phyloP scores from a whole-genome alignment of 345 rosid species.

The Physaria fendleri region DNA sequence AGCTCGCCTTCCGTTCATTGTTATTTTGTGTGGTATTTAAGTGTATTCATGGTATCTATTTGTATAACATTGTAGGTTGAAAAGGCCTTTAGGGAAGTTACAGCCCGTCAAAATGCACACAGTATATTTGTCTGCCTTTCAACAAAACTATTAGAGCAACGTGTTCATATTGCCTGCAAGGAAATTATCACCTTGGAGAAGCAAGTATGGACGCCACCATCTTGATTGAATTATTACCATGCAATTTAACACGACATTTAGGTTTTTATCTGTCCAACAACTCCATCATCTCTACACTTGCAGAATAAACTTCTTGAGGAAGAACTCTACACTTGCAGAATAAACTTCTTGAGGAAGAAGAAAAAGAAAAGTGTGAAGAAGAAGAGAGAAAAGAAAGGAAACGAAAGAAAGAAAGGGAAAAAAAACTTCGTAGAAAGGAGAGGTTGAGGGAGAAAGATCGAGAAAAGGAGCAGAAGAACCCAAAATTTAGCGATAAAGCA shows the following conservation, averaged over 20 bases:
- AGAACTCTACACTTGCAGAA: too few species aligned
- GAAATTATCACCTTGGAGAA: conserved; percentile 85
- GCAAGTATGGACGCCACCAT: conserved; percentile 49
- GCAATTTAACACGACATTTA: background rate
- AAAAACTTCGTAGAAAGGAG: conserved; percentile 91
- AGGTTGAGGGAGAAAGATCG: conserved; percentile 85
- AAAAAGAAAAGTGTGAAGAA: conserved; percentile 90
- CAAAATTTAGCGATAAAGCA: conserved; percentile 21
- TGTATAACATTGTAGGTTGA: conserved; percentile 59
- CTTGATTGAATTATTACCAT: background rate
- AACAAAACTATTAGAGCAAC: conserved; percentile 72
- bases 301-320: conserved; percentile 92
- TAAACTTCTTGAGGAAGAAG: conserved; percentile 99
- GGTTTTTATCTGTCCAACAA: background rate
- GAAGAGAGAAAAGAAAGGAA: conserved; percentile 87
- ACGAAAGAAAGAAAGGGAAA: conserved; percentile 84
- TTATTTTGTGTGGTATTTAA: background rate
- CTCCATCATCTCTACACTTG: conserved; percentile 14
- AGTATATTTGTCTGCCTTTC: conserved; percentile 94
- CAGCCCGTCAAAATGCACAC: conserved; percentile 96
- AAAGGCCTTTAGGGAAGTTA: conserved; percentile 97
- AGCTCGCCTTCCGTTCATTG: conserved; percentile 4
- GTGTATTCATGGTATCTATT: conserved; percentile 10
- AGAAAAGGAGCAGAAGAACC: conserved; percentile 49
- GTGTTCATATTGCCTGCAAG: conserved; percentile 94